phyloP scores from a whole-genome alignment of 495 filamentous ascomycete species.

The Ramalina intermedia region DNA sequence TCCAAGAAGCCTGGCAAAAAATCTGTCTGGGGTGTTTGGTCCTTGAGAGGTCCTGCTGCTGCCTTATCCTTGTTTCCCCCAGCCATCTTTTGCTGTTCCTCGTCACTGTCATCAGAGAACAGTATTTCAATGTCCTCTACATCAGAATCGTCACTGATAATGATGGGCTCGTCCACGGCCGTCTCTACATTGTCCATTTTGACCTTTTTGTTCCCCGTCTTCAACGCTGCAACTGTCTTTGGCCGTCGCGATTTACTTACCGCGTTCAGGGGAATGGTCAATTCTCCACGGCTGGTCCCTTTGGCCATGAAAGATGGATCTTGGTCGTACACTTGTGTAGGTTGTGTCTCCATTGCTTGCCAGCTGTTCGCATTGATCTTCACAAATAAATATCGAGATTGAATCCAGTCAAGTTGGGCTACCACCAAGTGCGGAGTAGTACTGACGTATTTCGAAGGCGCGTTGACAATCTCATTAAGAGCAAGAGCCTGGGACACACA shows the following conservation, averaged over 20 bases:
- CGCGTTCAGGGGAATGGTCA: conserved; percentile 39
- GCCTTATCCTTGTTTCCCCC: conserved; percentile 9
- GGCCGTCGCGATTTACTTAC: conserved; percentile 26
- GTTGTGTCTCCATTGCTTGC: conserved; percentile 13
- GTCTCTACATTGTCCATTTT: conserved; percentile 14
- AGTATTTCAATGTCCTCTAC: conserved; percentile 37
- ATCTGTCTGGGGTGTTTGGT: conserved; percentile 30
- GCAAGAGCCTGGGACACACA: conserved; percentile 46
- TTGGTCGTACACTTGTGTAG: conserved; percentile 33
- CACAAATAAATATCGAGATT: conserved; percentile 79
- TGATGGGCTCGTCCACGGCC: conserved; percentile 13
- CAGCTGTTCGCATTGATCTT: conserved; percentile 17
- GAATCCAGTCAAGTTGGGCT: conserved; percentile 70
- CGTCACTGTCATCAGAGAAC: conserved; percentile 20
- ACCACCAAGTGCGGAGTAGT: conserved; percentile 54
- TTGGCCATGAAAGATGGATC: conserved; percentile 33
- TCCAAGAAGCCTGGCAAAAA: conserved; percentile 54
- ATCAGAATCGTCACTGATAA: conserved; percentile 35
- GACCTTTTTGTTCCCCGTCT: conserved; percentile 13
- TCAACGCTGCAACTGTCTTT: neutral
- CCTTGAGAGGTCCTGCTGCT: neutral
- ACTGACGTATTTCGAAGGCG: conserved; percentile 43
- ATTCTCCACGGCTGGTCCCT: conserved; percentile 18
- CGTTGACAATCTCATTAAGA: conserved; percentile 81
- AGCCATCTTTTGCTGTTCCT: conserved; percentile 4